Evolutionary conservation across 345 rosid genomes (phyloP), one percentile per base, ranked within the genome.

Genomic region (Gossypium arboreum): DNA sequence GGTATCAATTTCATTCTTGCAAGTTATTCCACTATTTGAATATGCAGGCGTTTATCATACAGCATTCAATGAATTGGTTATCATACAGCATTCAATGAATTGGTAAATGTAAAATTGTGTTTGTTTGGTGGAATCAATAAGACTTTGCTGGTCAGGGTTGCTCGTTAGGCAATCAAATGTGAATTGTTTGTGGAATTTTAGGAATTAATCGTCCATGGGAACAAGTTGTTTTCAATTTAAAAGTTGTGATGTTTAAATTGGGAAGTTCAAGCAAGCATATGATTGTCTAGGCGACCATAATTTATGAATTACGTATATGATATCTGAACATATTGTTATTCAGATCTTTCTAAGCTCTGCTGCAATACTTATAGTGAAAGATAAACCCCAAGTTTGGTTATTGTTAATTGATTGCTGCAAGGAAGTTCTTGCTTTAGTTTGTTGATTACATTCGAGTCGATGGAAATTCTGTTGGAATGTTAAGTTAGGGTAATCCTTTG

Each of bases 1-100:
- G 94, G 94, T 88, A 79, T 11, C 27, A 10, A 12, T 54, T 44
- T 2, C 0, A 24, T 45, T 76, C 7, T 62, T 73, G 56, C 29
- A n/a, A 27, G 16, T 7, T 59, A 50, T 25, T 25, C 27, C 22
- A 50, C 22, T 2, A 27, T 16, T 25, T 68, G 27, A 65, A 65
- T 43, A 4, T 65, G 70, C 70, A 6, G 2, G 44, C 27, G 44
- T 50, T 68, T 16, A 25, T 25, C 34, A 50, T 15, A 68, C 20
- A 15, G 3, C 22, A 29, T 22, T 10, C 8, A 9, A 17, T 68
- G 15, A 67, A 13, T 68, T 12, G 72, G 57, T 68, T 16, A 25
- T 25, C 34, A 50, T 15, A 68, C 20, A 15, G 3, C 22, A 29
- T 22, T 10, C 8, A 9, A 17, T 68, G 15, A 67, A 7, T 68